Evolutionary conservation across 2,329 filamentous ascomycete genomes (phyloP), one percentile per base, ranked within the genome.

Genomic region (Fusarium stilboides): DNA sequence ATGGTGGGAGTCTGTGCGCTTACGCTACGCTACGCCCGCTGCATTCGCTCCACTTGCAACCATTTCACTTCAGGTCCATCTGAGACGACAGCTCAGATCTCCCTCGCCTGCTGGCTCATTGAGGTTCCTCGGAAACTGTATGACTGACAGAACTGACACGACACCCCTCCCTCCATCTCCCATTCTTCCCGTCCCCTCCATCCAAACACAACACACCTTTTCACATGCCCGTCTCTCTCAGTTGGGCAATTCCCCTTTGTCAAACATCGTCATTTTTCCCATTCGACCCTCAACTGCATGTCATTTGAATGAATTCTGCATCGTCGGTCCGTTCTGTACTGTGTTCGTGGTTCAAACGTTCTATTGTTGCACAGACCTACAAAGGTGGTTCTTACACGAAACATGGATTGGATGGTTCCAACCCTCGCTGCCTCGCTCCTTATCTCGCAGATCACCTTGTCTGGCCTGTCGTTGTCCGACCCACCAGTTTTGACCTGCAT

Each of bases 401-500:
- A 39, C 37, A 24, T 45, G 40, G 28, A 49, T 46, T 53, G 51
- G 33, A 49, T 55, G 54, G 45, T 40, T 45, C 64, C 43, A 43
- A 36, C 42, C 39, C 26, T 31, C 28, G 28, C 28, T 44, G 19
- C 12, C 42, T 58, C 36, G 14, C 52, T 45, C 36, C 72, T 73
- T 70, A 71, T 71, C 71, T 70, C 52, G 65, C 58, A 65, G 64
- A 56, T 73, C 62, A 56, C 57, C 52, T 55, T 43, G 24, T 47
- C 43, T 60, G 37, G 46, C 24, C 44, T 49, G 43, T 43, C 53
- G 33, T 49, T 65, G 53, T 50, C 34, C 46, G 56, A 53, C 60
- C 72, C 72, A 70, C 69, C 47, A 44, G 53, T 52, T 58, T 66
- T 63, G 54, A 58, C 62, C 50, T 71, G 70, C 71, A 70, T 68